Evolutionary conservation across 1,284 basidiomycete genomes (phyloP).

Genomic region (Leccinum subrobustum): DNA sequence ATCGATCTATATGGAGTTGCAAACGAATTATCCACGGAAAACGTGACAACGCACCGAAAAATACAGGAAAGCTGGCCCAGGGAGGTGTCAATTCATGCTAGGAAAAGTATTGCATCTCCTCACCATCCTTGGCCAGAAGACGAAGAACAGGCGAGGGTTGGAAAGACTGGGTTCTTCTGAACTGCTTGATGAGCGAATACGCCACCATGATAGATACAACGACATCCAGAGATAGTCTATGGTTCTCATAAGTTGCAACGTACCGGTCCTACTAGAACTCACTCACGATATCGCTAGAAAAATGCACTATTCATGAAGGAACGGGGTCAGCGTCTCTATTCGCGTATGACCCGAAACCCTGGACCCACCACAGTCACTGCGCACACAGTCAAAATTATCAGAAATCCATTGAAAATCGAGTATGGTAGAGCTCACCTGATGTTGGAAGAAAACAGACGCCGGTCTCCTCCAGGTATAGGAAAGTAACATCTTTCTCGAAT

Average conservation of each 20-base stretch:
- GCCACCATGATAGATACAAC: neutral
- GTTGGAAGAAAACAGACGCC: neutral
- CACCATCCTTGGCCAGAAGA: slow-evolving; percentile 1
- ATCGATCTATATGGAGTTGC: neutral
- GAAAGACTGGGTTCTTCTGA: neutral
- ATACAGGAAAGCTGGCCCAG: neutral
- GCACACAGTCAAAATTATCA: neutral
- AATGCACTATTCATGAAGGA: neutral
- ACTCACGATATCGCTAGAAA: neutral
- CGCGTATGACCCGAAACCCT: too few relatives aligned
- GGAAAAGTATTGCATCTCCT: neutral
- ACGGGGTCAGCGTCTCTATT: too few relatives aligned
- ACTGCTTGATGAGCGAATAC: neutral
- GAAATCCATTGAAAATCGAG: neutral
- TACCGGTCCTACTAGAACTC: neutral
- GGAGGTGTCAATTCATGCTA: neutral
- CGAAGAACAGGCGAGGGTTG: neutral
- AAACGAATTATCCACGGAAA: neutral
- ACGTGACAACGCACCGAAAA: neutral
- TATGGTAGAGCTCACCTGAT: neutral
- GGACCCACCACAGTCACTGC: neutral
- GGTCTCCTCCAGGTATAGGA: neutral
- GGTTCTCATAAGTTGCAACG: neutral
- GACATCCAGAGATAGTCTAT: neutral
- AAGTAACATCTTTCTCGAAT: neutral